Evolutionary conservation across 371 early-diverging fungal genomes (phyloP).

Genomic region (Mucor racemosus): DNA sequence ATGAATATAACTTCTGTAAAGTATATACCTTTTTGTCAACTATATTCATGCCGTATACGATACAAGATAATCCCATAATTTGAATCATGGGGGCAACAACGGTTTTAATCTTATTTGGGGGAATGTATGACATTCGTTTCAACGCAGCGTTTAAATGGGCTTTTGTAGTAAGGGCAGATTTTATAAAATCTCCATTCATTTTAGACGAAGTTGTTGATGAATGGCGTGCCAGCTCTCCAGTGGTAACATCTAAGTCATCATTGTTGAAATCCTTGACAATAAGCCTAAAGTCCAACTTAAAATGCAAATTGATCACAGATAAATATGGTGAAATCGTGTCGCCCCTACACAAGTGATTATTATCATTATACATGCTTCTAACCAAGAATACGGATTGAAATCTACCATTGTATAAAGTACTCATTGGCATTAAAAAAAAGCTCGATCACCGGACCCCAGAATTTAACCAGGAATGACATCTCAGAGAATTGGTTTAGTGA

Average conservation of each 20-base stretch:
- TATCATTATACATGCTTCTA: too few species aligned
- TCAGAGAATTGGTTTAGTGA: slow-evolving; percentile 19
- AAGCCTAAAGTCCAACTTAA: too few species aligned
- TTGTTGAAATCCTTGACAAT: too few species aligned
- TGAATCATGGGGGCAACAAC: slow-evolving; percentile 18
- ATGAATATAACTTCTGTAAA: too few species aligned
- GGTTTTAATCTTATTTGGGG: slow-evolving; percentile 14
- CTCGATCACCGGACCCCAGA: slow-evolving; percentile 23
- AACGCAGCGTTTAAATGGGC: slow-evolving; percentile 5
- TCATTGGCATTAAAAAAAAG: slow-evolving; percentile 24
- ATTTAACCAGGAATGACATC: slow-evolving; percentile 21
- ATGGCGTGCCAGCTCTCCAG: slow-evolving; percentile 15
- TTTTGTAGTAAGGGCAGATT: not conserved
- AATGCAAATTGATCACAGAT: too few species aligned
- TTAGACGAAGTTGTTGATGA: slow-evolving; percentile 15
- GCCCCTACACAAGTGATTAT: slow-evolving; percentile 9
- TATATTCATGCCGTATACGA: too few species aligned
- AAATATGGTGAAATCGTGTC: too few species aligned
- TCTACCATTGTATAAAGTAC: slow-evolving; percentile 23
- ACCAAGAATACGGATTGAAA: not conserved
- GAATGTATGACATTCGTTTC: slow-evolving; percentile 16
- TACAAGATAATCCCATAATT: too few species aligned
- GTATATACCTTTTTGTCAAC: too few species aligned
- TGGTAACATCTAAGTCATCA: too few species aligned
- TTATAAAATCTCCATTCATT: slow-evolving; percentile 6